Conservation (phyloP, 106 monocot genomes). For the Acorus gramineus region DNA sequence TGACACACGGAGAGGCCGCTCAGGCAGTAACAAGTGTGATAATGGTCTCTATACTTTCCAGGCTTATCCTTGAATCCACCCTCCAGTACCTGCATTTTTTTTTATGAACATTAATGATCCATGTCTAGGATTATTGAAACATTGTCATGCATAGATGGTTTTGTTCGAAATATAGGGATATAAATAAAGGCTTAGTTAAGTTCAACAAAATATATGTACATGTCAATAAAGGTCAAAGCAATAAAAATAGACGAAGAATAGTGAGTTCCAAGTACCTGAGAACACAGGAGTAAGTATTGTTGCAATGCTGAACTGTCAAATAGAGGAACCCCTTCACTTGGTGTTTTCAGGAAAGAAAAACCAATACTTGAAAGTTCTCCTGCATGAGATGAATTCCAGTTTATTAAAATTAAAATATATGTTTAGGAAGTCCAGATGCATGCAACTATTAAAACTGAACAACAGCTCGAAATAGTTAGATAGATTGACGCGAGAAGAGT, state of each 20-base stretch:
- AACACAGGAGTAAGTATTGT: conserved; percentile 85
- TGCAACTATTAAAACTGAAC: too few relatives aligned
- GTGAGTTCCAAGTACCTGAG: conserved; percentile 44
- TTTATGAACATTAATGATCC: too few relatives aligned
- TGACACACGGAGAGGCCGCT: conserved; percentile 85
- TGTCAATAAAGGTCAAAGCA: conserved; percentile 1
- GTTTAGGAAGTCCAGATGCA: too few relatives aligned
- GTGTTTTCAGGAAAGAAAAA: conserved; percentile 38
- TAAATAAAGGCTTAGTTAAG: too few relatives aligned
- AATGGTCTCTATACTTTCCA: conserved; percentile 62
- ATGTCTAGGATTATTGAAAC: too few relatives aligned
- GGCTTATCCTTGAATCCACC: conserved; percentile 98
- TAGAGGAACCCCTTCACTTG: conserved; percentile 48
- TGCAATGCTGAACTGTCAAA: conserved; percentile 83
- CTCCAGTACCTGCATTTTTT: conserved; percentile 52
- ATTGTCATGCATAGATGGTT: too few relatives aligned
- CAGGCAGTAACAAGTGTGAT: conserved; percentile 94
- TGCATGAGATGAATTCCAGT: too few relatives aligned
- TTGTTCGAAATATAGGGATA: too few relatives aligned
- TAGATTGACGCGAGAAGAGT: too few relatives aligned
- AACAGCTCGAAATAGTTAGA: too few relatives aligned
- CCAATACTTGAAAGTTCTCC: conserved; percentile 47
- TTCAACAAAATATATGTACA: too few relatives aligned
- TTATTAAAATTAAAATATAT: neutral
- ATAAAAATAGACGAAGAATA: neutral